Base-by-base conservation (phyloP, 768 basidiomycete species). In the Amanita pallidorosea region DNA sequence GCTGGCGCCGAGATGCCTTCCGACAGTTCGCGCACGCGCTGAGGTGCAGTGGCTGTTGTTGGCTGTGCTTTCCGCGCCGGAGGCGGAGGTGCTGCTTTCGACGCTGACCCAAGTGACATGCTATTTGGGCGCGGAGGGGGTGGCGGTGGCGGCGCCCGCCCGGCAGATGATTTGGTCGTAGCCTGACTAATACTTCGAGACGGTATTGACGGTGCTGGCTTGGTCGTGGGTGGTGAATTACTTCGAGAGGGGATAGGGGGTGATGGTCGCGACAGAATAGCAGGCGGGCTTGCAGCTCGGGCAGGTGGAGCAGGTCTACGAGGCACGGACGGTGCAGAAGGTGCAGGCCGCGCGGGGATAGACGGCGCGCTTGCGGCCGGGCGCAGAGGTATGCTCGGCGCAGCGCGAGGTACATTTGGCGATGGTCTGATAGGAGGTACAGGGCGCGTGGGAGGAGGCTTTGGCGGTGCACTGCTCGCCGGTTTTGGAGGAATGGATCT, bases 81-180 rank as follows among this genome's bases (percentile, higher is more conserved):
- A 8, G 72, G 73, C n/a, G 67, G 68, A 0, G 75, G 74, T 0
- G 69, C 72, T 7, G 65, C 61, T 47, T 68, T 62, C 41, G 60
- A 51, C 2, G 62, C 56, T 7, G 65, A 58, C 34, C 58, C 51
- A 12, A 65, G 60, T 7, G 63, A 58, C 20, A 67, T 65, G 48
- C 70, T 73, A 5, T 68, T 63, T 47, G 67, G 69, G 20, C 75
- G 61, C 17, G 70, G 66, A 25, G 74, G 68, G 13, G 79, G 76
- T 12, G 77, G 77, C 0, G 72, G 70, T 8, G 69, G 68, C 6
- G 58, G 49, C 29, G 57, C 50, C 8, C 59, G 47, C 34, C 51
- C 56, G 45, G 63, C 49, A 15, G 50, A 4, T 17, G 54, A 23
- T 15, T 59, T 60, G 33, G 69, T 66, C 1, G 56, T 56, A 18